Percentiles rank a stretch among this genome's conserved stretches.
phyloP scores from a whole-genome alignment of 495 filamentous ascomycete species.

The Trichoderma gamsii region DNA sequence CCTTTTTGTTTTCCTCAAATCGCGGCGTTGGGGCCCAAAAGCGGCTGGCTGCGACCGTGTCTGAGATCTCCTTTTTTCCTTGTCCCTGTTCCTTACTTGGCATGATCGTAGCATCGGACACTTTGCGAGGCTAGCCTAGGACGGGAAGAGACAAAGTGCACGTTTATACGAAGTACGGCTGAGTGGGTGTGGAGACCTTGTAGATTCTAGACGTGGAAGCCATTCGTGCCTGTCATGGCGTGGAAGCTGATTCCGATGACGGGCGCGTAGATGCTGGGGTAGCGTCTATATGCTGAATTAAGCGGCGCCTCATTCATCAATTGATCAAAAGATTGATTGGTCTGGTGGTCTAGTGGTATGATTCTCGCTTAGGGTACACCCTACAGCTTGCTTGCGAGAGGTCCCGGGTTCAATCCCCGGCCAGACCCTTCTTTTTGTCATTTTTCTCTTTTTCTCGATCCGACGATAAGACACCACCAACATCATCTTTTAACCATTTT shows the following conservation, averaged over 20 bases:
- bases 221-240: no score
- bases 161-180: neutral
- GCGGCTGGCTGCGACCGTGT: no score
- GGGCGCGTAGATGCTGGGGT: neutral
- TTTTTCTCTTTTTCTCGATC: neutral
- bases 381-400: conserved; percentile 11
- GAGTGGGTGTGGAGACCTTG: no score
- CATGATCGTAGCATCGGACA: neutral
- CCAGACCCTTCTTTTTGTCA: neutral
- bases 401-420: conserved; percentile 14
- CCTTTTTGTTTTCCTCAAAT: no score
- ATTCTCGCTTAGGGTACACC: conserved; percentile 13
- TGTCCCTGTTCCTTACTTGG: neutral
- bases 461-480: neutral
- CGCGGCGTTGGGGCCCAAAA: no score
- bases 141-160: neutral
- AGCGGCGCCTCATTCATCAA: neutral
- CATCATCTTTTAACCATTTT: neutral
- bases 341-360: conserved; percentile 14
- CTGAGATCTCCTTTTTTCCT: neutral
- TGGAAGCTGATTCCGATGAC: no score
- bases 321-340: conserved; percentile 2
- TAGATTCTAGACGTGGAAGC: no score
- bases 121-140: neutral
- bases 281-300: neutral